These are phyloP conservation scores for Candolleomyces efflorescens DNA, from an alignment of 768 basidiomycete genomes.

Conservation along the genomic window DNA sequence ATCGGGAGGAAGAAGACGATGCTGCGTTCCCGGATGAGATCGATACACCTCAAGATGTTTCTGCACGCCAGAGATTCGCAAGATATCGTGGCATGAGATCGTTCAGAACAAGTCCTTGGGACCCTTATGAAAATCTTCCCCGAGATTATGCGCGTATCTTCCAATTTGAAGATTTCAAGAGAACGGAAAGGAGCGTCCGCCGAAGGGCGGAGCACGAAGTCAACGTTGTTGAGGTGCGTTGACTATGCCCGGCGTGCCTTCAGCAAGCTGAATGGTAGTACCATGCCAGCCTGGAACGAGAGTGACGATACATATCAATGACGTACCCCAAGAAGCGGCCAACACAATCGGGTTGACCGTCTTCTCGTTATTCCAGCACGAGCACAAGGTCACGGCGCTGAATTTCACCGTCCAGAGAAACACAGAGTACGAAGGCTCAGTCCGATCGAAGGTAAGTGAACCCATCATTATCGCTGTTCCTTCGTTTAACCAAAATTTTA, in stretches of 20 bases:
- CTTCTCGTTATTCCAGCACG: conserved; percentile 87
- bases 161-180: conserved; percentile 92
- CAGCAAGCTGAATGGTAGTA: not conserved
- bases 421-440: conserved; percentile 86
- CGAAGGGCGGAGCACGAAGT: conserved; percentile 62
- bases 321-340: conserved; percentile 66
- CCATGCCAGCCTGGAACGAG: conserved; percentile 67
- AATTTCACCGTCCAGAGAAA: conserved; percentile 94
- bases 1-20: conserved; percentile 77
- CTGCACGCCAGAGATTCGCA: conserved; percentile 82
- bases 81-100: conserved; percentile 88
- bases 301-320: conserved; percentile 72
- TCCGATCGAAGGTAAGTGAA: conserved; percentile 80
- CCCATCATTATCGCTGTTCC: not conserved
- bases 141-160: conserved; percentile 93
- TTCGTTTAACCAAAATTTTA: conserved; percentile 23
- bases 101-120: conserved; percentile 96
- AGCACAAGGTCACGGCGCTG: conserved; percentile 91
- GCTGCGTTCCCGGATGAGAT: conserved; percentile 93
- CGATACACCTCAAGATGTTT: conserved; percentile 84
- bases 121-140: conserved; percentile 93
- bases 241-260: not conserved
- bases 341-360: conserved; percentile 46
- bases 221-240: conserved; percentile 58
- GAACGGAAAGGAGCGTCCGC: conserved; percentile 70